phyloP scores from a whole-genome alignment of 2,329 filamentous ascomycete species.

The Juglanconis oblonga region DNA sequence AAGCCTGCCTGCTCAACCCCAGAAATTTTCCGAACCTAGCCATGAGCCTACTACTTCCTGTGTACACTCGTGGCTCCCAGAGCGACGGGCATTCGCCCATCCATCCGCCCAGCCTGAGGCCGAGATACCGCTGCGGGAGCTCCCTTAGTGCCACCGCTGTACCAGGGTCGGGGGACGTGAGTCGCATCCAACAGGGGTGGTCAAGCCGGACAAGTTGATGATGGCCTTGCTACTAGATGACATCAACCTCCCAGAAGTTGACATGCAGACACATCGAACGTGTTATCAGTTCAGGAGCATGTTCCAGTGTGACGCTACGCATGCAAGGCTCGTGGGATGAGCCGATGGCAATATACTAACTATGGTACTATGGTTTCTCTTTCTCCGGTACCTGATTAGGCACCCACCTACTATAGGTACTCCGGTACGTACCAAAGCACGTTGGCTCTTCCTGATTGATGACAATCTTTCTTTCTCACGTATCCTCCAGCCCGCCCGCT shows the following conservation, averaged over 20 bases:
- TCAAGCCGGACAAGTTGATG: not conserved
- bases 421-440: too few species aligned
- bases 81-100: not conserved
- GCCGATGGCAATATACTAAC: not conserved
- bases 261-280: not conserved
- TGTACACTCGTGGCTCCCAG: not conserved
- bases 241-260: not conserved
- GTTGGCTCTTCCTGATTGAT: too few species aligned
- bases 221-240: not conserved
- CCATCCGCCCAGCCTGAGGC: not conserved
- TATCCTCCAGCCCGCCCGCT: not conserved
- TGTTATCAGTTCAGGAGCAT: not conserved
- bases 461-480: too few species aligned
- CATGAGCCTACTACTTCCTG: too few species aligned
- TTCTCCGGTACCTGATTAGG: too few species aligned
- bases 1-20: not conserved
- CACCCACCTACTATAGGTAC: too few species aligned
- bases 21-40: not conserved
- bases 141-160: slow-evolving; percentile 4
- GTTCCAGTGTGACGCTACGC: not conserved
- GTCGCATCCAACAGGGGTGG: not conserved
- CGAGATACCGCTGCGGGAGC: slow-evolving; percentile 11
- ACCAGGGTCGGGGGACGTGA: not conserved
- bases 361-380: too few species aligned
- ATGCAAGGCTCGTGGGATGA: not conserved